phyloP scores from a whole-genome alignment of 805 yeast species.

The Saturnispora gosingensis region DNA sequence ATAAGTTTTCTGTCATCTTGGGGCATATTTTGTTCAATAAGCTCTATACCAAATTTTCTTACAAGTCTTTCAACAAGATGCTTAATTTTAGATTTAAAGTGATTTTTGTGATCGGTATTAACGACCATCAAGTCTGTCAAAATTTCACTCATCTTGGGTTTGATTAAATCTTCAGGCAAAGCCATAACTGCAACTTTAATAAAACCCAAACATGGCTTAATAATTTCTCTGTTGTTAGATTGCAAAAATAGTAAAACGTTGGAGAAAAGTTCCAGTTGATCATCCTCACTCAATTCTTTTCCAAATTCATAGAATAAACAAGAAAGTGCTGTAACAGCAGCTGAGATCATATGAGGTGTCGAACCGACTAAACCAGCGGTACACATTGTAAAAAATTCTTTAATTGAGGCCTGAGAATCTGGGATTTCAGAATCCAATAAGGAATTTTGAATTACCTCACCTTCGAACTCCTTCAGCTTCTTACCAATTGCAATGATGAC shows the following conservation, averaged over 20 bases:
- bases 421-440: conserved; percentile 53
- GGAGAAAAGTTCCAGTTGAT: conserved; percentile 65
- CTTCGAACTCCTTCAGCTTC: conserved; percentile 48
- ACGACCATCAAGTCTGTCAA: conserved; percentile 72
- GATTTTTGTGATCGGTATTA: conserved; percentile 95
- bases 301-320: conserved; percentile 83
- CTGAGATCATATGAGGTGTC: conserved; percentile 92
- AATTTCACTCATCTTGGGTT: conserved; percentile 54
- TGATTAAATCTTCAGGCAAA: conserved; percentile 69
- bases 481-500: conserved; percentile 73
- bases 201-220: conserved; percentile 88
- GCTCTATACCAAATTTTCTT: conserved; percentile 84
- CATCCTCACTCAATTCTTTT: conserved; percentile 46
- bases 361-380: conserved; percentile 95
- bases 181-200: conserved; percentile 81
- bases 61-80: conserved; percentile 87
- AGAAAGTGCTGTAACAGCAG: conserved; percentile 85
- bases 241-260: conserved; percentile 87
- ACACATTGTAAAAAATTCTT: conserved; percentile 85
- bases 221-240: conserved; percentile 86
- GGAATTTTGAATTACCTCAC: conserved; percentile 58
- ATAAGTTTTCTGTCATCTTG: conserved; percentile 80
- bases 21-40: conserved; percentile 77
- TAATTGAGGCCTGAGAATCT: conserved; percentile 57
- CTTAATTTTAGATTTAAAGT: conserved; percentile 85